Base-by-base conservation (phyloP, 225 moss, liverwort and hornwort genomes). In the Sphagnum tenellum region DNA sequence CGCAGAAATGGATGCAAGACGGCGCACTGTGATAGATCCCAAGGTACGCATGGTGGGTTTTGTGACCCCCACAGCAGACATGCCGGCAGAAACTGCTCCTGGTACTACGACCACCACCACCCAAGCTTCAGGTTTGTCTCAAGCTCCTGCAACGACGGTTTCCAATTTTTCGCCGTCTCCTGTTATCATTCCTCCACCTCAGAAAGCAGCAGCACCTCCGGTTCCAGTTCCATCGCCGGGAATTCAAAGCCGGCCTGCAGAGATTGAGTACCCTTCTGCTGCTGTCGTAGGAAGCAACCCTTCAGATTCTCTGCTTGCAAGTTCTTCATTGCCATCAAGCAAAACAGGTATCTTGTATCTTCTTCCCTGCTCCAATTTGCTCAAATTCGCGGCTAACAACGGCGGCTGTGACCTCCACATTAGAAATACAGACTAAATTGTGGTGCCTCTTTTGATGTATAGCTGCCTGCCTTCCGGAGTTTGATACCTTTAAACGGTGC, bases 1-100 rank as follows among this genome's bases (percentile, higher is more conserved):
- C 29, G 73, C 49, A 79, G 72, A 66, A 64, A 92, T 92, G 91
- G 91, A 89, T 55, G 62, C 78, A 64, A 83, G 94, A 58, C 72
- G 82, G 53, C 85, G 91, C 47, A 60, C 60, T 12, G 94, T 89
- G 59, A 84, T 87, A 60, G 91, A 89, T 67, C 94, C 94, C 45
- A 91, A 73, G 82, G 84, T 89, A 48, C 82, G 94, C 60, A 88
- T 88, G 63, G 92, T 95, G n/a, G 94, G 94, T 7, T 95, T 95
- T 68, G 91, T 95, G 58, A 95, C 94, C 8, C 94, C 94, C 5
- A 81, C 75, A 61, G 11, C 79, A 3, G 83, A 89, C 45, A 78
- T 53, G 9, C 79, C 64, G 9, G 81, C 29, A 29, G 29, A 29
- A 29, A 29, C 29, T 29, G 29, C 29, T 29, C 0, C 29, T 29